phyloP scores from a whole-genome alignment of 768 basidiomycete genomes.

The Boletellus ananas region DNA sequence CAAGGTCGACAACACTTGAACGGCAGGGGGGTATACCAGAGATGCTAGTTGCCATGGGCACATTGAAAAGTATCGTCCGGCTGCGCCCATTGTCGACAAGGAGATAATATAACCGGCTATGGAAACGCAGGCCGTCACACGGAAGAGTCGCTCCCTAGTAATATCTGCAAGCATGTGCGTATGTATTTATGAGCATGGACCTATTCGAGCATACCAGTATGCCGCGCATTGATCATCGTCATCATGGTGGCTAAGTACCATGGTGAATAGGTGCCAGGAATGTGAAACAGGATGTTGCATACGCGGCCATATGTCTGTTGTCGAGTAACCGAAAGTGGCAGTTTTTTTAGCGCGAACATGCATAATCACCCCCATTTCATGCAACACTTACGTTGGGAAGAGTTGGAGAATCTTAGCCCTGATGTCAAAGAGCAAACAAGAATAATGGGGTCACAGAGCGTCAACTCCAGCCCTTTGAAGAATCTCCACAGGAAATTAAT shows the following conservation, averaged over 20 bases:
- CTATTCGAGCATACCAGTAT: too few relatives aligned
- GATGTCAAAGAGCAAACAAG: constrained; percentile 51
- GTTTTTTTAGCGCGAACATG: not conserved
- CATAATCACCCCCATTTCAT: not conserved
- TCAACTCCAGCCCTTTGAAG: constrained; percentile 39
- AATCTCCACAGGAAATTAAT: constrained; percentile 7
- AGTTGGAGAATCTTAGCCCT: constrained; percentile 59
- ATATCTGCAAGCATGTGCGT: too few relatives aligned
- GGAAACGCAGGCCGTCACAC: constrained; percentile 31
- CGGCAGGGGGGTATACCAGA: too few relatives aligned
- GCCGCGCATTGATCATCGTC: too few relatives aligned
- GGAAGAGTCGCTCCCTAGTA: too few relatives aligned
- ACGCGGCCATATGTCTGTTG: too few relatives aligned
- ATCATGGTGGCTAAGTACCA: not conserved
- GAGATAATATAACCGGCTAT: constrained; percentile 61
- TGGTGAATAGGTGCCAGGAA: too few relatives aligned
- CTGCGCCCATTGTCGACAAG: constrained; percentile 39
- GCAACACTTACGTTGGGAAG: constrained; percentile 44
- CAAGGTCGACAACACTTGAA: not conserved
- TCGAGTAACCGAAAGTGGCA: too few relatives aligned
- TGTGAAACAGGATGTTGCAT: too few relatives aligned
- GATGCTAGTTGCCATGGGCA: constrained; percentile 63
- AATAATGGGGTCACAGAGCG: constrained; percentile 53
- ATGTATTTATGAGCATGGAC: too few relatives aligned
- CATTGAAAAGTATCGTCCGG: constrained; percentile 20